Percentiles rank a stretch among this genome's conserved stretches.
Evolutionary conservation across 2,329 filamentous ascomycete species (phyloP).

Genomic region (Orbilia ellipsospora): DNA sequence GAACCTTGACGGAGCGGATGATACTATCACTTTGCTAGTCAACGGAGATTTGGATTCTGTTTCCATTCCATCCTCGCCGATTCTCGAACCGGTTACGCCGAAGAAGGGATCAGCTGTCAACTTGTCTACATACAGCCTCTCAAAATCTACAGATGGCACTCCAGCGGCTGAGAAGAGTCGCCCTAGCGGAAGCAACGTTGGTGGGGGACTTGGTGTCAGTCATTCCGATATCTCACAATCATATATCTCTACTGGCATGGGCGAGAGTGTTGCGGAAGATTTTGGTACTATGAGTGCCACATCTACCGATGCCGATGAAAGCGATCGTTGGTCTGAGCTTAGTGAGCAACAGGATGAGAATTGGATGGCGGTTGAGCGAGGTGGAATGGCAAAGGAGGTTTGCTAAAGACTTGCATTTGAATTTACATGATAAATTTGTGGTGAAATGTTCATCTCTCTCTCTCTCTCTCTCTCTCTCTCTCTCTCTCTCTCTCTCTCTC

Average conservation of each 20-base stretch:
- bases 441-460: no score
- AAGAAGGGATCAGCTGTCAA: slow-evolving; percentile 49
- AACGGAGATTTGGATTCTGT: slow-evolving; percentile 45
- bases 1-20: slow-evolving; percentile 39
- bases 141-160: slow-evolving; percentile 11
- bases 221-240: slow-evolving; percentile 46
- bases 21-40: slow-evolving; percentile 35
- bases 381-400: slow-evolving; percentile 50
- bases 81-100: slow-evolving; percentile 32
- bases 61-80: slow-evolving; percentile 46
- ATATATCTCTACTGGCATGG: slow-evolving; percentile 44
- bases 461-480: no score
- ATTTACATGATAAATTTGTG: no score
- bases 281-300: slow-evolving; percentile 43
- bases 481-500: no score
- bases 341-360: slow-evolving; percentile 46
- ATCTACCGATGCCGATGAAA: slow-evolving; percentile 50
- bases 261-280: slow-evolving; percentile 41
- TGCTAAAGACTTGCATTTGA: slow-evolving; percentile 9
- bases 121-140: slow-evolving; percentile 32
- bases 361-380: slow-evolving; percentile 51
- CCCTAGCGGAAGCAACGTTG: not conserved
- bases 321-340: slow-evolving; percentile 51
- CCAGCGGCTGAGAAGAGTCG: slow-evolving; percentile 14
- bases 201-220: slow-evolving; percentile 24